A percentile compares a stretch with the other conserved stretches of the same genome.
Conservation (phyloP, 169 alveolate species). For the Cryptosporidium baileyi region DNA sequence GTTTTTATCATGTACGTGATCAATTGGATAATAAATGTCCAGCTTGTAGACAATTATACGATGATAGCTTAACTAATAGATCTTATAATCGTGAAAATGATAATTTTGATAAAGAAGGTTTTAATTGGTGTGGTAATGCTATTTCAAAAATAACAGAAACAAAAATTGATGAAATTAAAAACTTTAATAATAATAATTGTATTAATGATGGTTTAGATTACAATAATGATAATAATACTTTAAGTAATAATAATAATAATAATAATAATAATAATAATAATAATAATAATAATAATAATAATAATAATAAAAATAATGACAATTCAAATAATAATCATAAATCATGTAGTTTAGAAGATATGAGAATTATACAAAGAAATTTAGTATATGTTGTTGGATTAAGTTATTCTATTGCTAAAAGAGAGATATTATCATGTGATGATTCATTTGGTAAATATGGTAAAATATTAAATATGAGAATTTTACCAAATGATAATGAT, state of each 20-base stretch:
- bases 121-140: conserved; percentile 65
- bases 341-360: conserved; percentile 76
- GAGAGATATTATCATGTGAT: conserved; percentile 81
- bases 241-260: conserved; percentile 37
- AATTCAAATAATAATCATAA: background rate
- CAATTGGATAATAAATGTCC: conserved; percentile 90
- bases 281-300: conserved; percentile 39
- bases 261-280: background rate
- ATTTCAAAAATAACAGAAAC: conserved; percentile 15
- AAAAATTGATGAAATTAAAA: conserved; percentile 8
- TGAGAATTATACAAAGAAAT: conserved; percentile 88
- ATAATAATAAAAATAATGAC: background rate
- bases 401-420: conserved; percentile 82
- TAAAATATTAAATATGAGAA: conserved; percentile 82
- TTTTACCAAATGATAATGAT: conserved; percentile 84
- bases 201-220: conserved; percentile 31
- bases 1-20: conserved; percentile 86
- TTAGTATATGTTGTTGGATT: conserved; percentile 89
- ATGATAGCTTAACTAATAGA: conserved; percentile 74
- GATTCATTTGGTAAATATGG: conserved; percentile 90
- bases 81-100: conserved; percentile 11
- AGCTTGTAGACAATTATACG: conserved; percentile 88
- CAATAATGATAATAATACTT: background rate
- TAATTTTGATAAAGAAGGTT: background rate
- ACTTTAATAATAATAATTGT: background rate